Percentiles rank a stretch among this genome's conserved stretches.
Conservation (phyloP, 371 early-diverging fungal genomes). For the Rhizomucor miehei region DNA sequence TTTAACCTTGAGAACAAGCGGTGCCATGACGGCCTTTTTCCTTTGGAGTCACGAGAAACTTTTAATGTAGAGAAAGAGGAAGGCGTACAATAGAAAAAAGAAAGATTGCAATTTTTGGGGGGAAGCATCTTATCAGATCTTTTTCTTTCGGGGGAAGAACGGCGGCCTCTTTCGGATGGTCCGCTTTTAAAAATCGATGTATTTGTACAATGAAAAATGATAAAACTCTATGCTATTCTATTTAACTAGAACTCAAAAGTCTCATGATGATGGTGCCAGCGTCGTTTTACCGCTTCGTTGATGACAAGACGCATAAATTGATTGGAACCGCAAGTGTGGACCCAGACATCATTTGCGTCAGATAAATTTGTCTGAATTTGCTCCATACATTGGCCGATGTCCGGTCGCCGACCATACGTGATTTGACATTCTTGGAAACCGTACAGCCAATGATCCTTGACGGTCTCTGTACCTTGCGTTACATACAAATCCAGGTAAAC, state of each 20-base stretch:
- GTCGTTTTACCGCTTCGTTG: slow-evolving; percentile 27
- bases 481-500: slow-evolving; percentile 30
- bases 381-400: slow-evolving; percentile 23
- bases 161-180: not conserved
- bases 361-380: slow-evolving; percentile 10
- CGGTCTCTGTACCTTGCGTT: slow-evolving; percentile 21
- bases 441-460: slow-evolving; percentile 11
- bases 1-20: slow-evolving; percentile 71
- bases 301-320: slow-evolving; percentile 30
- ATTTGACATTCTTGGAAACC: slow-evolving; percentile 1
- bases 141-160: not conserved
- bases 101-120: slow-evolving; percentile 2
- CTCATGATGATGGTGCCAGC: slow-evolving; percentile 36
- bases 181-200: no score
- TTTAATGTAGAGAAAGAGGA: not conserved
- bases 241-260: slow-evolving; percentile 39
- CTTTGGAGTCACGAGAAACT: not conserved
- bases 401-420: slow-evolving; percentile 24
- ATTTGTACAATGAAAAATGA: not conserved
- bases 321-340: slow-evolving; percentile 37
- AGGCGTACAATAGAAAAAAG: not conserved
- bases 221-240: not conserved
- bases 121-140: slow-evolving; percentile 5
- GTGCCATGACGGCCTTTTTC: slow-evolving; percentile 53
- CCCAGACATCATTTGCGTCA: slow-evolving; percentile 17